Base-by-base conservation (phyloP, 192 early-diverging fungal species). In the Kickxella alabastrina region DNA sequence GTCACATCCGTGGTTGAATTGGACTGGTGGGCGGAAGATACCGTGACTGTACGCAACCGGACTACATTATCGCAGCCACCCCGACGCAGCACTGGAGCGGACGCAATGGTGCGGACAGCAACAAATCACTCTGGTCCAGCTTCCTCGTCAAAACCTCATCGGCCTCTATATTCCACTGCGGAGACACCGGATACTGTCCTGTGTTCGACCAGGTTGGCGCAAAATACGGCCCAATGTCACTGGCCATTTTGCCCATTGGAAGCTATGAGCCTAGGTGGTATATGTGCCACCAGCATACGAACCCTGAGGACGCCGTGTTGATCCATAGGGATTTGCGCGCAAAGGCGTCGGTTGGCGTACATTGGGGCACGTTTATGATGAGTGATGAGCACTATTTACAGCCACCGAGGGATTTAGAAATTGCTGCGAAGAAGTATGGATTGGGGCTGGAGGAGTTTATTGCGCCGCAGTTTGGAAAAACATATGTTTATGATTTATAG, bases 151-250 rank as follows among this genome's bases (percentile, higher is more conserved):
- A 65, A 2, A 55, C 75, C 9, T 38, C 58, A 2, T 43, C 45
- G 10, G 18, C 47, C 4, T 68, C 64, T 0, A 48, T 72, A 3
- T 67, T 67, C 48, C 65, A 68, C 37, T 62, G 64, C 48, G 80
- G 88, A 6, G 91, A 93, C 58, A 93, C 89, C 0, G 92, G 92
- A 6, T 93, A 93, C 59, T 92, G 92, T 57, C 87, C 92, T 18
- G 89, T 82, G 1, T 95, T 95, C 68, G 78, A 86, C 46, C 83
- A 89, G 52, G 88, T 95, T 45, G 88, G 89, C 6, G 57, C 73
- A 1, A 68, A 64, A 48, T 80, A 86, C 40, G 87, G 86, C 23
- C 82, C 86, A 5, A 83, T 88, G 39, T 80, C 88, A 43, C 47
- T 93, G 10, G 80, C 85, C 17, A 80, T 82, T 43, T 80, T 95